A percentile compares a stretch with the other conserved stretches of the same genome.
These are phyloP conservation scores for Wolfiporia cocos DNA, from an alignment of 1,284 basidiomycete species.

Conservation along the genomic window DNA sequence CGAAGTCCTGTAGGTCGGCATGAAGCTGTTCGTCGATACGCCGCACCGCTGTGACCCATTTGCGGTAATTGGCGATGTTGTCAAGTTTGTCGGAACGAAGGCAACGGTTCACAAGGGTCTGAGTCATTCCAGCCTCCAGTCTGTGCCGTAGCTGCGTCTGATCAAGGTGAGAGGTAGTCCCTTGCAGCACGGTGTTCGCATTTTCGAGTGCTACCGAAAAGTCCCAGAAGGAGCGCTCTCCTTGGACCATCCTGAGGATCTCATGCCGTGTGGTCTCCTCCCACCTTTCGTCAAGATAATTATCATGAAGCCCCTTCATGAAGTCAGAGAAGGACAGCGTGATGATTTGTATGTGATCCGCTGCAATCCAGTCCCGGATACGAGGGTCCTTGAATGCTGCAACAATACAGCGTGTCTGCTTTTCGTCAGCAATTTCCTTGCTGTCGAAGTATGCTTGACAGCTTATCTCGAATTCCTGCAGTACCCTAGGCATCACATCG, in stretches of 20 bases:
- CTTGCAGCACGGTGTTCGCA: neutral
- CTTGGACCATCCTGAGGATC: neutral
- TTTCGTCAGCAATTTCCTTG: neutral
- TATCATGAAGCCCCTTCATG: neutral
- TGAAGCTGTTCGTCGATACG: too few relatives aligned
- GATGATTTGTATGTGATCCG: neutral
- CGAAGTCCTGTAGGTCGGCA: neutral
- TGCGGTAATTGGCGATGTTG: too few relatives aligned
- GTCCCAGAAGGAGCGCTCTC: neutral
- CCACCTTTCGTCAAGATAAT: constrained; percentile 1
- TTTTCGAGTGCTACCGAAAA: neutral
- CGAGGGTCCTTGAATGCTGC: neutral
- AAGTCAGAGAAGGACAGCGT: neutral
- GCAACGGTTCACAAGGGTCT: neutral
- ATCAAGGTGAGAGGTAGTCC: neutral
- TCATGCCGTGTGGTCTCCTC: neutral
- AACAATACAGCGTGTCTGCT: neutral
- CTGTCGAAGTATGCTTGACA: neutral
- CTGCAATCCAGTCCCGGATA: neutral
- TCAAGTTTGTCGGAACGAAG: neutral
- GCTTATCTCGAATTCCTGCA: neutral
- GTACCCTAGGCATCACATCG: neutral
- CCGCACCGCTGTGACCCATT: too few relatives aligned
- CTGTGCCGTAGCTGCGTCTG: neutral
- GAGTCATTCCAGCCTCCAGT: neutral